Conservation (phyloP, 164 flowering plant genomes). For the Annona squamosa region DNA sequence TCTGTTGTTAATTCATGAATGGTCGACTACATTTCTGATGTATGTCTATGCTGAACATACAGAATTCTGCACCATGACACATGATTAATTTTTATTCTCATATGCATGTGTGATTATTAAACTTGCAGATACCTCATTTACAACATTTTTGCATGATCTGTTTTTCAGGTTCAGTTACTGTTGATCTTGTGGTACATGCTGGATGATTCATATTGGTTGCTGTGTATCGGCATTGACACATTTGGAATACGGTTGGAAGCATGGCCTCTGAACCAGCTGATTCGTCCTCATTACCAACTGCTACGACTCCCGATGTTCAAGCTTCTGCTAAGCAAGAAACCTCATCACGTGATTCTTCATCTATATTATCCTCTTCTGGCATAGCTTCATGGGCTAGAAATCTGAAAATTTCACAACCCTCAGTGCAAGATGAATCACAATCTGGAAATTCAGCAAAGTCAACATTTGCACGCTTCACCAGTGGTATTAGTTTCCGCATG, state of each 20-base stretch:
- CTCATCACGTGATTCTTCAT: constrained; percentile 34
- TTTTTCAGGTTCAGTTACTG: neutral
- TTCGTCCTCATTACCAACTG: constrained; percentile 24
- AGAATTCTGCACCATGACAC: neutral
- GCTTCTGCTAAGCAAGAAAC: constrained; percentile 34
- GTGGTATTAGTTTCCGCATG: constrained; percentile 61
- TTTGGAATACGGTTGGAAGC: constrained; percentile 7
- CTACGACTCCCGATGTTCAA: constrained; percentile 25
- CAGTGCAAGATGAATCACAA: constrained; percentile 40
- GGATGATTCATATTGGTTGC: constrained; percentile 2
- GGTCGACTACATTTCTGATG: too few species aligned
- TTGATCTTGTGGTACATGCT: constrained; percentile 5
- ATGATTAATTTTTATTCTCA: neutral
- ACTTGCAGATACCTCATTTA: neutral
- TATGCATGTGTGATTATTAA: neutral
- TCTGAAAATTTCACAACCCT: constrained; percentile 66
- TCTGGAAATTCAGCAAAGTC: constrained; percentile 57
- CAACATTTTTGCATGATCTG: too few species aligned
- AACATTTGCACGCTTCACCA: constrained; percentile 68
- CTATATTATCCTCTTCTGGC: constrained; percentile 55
- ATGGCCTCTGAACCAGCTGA: constrained; percentile 47
- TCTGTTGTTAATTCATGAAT: too few species aligned
- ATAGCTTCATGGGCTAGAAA: constrained; percentile 78
- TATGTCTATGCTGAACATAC: neutral
- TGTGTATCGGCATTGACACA: neutral